Conservation (phyloP, 2,329 filamentous ascomycete genomes). For the Orbilia brochopaga region DNA sequence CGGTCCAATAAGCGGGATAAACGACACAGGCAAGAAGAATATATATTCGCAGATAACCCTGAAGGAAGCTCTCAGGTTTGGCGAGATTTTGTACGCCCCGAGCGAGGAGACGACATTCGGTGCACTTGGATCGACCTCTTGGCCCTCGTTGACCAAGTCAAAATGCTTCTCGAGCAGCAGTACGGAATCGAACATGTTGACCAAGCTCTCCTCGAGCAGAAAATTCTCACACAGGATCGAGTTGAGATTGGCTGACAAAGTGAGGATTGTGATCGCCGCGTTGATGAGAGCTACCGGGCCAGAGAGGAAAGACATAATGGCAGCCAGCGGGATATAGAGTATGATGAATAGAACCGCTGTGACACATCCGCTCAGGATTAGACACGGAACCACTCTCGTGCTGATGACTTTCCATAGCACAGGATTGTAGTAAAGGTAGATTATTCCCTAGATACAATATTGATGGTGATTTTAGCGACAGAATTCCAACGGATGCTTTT, state of each 20-base stretch:
- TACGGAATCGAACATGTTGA: slow-evolving; percentile 64
- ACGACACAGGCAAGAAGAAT: slow-evolving; percentile 58
- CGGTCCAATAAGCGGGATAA: slow-evolving; percentile 50
- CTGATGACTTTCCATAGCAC: slow-evolving; percentile 39
- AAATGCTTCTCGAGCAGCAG: slow-evolving; percentile 32
- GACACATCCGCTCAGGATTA: slow-evolving; percentile 80
- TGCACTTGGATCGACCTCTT: slow-evolving; percentile 40
- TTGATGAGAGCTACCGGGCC: slow-evolving; percentile 87
- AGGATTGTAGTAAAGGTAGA: slow-evolving; percentile 50
- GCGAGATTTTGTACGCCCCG: slow-evolving; percentile 52
- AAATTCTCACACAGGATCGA: slow-evolving; percentile 61
- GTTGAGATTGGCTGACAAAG: slow-evolving; percentile 68
- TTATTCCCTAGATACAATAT: slow-evolving; percentile 39
- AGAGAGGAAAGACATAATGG: slow-evolving; percentile 88
- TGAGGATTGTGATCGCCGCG: slow-evolving; percentile 80
- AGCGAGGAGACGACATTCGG: slow-evolving; percentile 43
- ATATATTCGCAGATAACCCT: slow-evolving; percentile 54
- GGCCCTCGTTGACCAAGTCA: slow-evolving; percentile 31
- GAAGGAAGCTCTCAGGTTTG: slow-evolving; percentile 52
- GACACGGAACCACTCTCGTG: slow-evolving; percentile 70
- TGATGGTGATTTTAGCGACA: no score
- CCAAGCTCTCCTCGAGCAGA: slow-evolving; percentile 72
- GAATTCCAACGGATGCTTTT: no score
- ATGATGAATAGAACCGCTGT: slow-evolving; percentile 87
- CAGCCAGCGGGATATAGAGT: slow-evolving; percentile 85